Base-by-base conservation (phyloP, 345 rosid genomes). In the Capsella bursapastoris region DNA sequence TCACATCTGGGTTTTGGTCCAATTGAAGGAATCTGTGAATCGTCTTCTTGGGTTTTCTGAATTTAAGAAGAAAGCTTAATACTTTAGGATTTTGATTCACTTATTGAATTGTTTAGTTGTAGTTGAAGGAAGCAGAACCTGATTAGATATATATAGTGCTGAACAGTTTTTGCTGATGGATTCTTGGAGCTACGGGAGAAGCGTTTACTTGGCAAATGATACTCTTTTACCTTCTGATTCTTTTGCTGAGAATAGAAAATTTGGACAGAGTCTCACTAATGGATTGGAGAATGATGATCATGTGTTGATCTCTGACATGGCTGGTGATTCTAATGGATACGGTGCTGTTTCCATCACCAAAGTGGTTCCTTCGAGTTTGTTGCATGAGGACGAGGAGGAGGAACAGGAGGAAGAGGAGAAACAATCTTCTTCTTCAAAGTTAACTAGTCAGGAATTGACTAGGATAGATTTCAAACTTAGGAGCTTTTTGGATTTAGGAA, bases 401-500 rank as follows among this genome's bases (percentile, higher is more conserved):
- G 85, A 79, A 44, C n/a, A 50, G 27, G 86, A 83, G 41, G 28
- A 59, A 3, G 71, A 75, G 15, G 85, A 84, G 49, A 81, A 81
- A 12, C 78, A 72, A 8, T 80, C 88, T 16, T 62, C 76, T 72
- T 83, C 73, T 64, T 83, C 85, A 16, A 85, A 77, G 78, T 55
- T 78, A 68, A 83, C 87, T 14, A 72, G 76, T 66, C 73, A 65
- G n/a, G 90, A 79, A 70, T 83, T 82, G 55, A 68, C 83, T 13
- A 75, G 85, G 47, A 79, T 90, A 70, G 98, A 92, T 84, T 83
- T 92, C 72, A 86, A 87, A 66, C 68, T 92, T 47, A 89, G 91
- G 56, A 85, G 91, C 69, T 80, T 88, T 78, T 72, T 59, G 66
- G 86, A 86, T 76, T 70, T 66, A 14, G 75, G 67, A 28, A 59